Evolutionary conservation across 192 early-diverging fungal genomes (phyloP).

Genomic region (Kickxella alabastrina): DNA sequence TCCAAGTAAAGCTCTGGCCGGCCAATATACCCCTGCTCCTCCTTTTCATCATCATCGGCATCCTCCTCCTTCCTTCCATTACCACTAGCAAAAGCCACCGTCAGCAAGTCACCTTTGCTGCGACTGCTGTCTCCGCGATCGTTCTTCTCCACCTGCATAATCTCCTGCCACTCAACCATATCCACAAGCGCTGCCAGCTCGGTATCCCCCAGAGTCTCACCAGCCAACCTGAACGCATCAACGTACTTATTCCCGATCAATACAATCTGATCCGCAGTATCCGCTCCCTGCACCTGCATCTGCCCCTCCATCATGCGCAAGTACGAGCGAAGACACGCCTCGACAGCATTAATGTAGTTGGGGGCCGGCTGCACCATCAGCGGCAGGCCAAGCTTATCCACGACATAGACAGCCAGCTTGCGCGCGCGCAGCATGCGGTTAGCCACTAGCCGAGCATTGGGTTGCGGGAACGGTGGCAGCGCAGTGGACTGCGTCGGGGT

Average conservation of each 20-base stretch:
- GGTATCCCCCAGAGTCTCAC: constrained; percentile 20
- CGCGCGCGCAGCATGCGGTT: constrained; percentile 84
- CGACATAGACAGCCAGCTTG: constrained; percentile 80
- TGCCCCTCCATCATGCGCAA: not conserved
- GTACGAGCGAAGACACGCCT: constrained; percentile 31
- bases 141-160: constrained; percentile 1
- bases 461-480: constrained; percentile 48
- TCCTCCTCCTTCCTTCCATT: not conserved
- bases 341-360: constrained; percentile 42
- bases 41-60: not conserved
- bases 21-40: constrained; percentile 17
- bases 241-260: not conserved
- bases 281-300: not conserved
- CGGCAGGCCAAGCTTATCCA: constrained; percentile 65
- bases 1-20: constrained; percentile 45
- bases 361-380: constrained; percentile 44
- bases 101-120: not conserved
- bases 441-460: constrained; percentile 66
- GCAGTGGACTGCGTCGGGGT: constrained; percentile 55
- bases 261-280: not conserved
- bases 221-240: constrained; percentile 22
- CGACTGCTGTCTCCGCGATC: not conserved
- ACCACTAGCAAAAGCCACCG: not conserved
- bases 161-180: constrained; percentile 19
- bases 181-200: constrained; percentile 41